Conservation (phyloP, 202 grass and related monocot genomes). For the Brachypodium distachyon region DNA sequence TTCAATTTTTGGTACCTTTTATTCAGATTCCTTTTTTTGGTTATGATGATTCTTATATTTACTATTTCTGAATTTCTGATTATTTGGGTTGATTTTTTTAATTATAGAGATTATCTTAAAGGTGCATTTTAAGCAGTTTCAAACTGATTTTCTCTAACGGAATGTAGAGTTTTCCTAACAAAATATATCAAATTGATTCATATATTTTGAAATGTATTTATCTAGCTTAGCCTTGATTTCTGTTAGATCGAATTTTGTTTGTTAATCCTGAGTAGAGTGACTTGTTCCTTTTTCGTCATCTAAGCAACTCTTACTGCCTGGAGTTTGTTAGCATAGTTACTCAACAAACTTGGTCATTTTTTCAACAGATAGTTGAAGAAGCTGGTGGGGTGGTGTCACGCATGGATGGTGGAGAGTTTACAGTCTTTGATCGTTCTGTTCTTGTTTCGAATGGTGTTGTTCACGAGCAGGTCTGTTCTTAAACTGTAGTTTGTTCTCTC, state of each 20-base stretch:
- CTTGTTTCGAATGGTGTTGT: conserved; percentile 72
- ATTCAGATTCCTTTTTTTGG: neutral
- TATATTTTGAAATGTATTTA: neutral
- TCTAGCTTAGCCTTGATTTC: neutral
- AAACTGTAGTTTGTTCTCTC: neutral
- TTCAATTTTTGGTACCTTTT: neutral
- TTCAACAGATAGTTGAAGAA: conserved; percentile 86
- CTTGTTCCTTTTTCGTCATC: neutral
- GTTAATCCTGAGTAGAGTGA: neutral
- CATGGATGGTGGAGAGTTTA: conserved; percentile 90
- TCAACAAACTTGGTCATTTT: neutral
- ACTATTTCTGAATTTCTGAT: neutral
- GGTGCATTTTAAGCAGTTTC: neutral
- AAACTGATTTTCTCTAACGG: neutral
- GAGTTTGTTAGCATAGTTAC: conserved; percentile 5
- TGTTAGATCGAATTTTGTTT: neutral
- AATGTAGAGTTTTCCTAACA: neutral
- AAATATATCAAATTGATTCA: neutral
- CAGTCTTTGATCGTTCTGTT: conserved; percentile 93
- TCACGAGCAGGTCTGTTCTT: conserved; percentile 64
- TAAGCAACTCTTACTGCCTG: neutral
- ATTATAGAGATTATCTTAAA: neutral
- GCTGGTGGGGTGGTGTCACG: conserved; percentile 75
- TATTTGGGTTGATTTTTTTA: neutral
- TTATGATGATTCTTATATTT: neutral